Evolutionary conservation across 2,329 filamentous ascomycete genomes (phyloP), one percentile per base, ranked within the genome.

Genomic region (Hypoxylon sp.): DNA sequence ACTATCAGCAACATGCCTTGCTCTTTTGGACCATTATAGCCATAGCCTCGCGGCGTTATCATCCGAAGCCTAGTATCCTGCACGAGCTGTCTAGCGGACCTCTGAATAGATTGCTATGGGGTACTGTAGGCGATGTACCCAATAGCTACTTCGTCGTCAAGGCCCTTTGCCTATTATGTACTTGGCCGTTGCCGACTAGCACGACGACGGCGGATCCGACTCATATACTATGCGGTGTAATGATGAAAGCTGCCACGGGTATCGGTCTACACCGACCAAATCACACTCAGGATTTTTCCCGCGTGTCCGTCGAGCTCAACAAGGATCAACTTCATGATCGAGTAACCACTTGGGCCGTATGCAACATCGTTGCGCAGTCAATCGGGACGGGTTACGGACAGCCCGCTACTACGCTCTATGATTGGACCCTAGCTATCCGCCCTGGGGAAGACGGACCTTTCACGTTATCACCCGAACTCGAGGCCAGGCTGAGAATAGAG

Each of bases 231-330:
- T 90, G 90, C 70, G 92, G 92, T 54, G 87, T 93, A 65, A 93
- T 95, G 91, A 93, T 95, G 87, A 93, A 94, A 79, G 88, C 92
- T 20, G 92, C 92, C 7, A 93, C 93, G 69, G 91, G 93, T 69
- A 93, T 94, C 70, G 92, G 92, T 18, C 83, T 96, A 55, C 92
- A 96, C 73, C 87, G 92, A 49, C 92, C 92, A 11, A 93, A 90
- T 57, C 89, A 94, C 76, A 92, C 91, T 45, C 91, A 94, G 76
- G 92, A 95, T 76, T 96, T 95, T 76, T 93, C 91, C 1, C 83
- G 91, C 51, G 89, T 91, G 26, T 90, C 88, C 1, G 84, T 92
- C 30, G 89, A 93, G 70, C 82, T 95, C 38, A 91, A 91, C 71
- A 90, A 90, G 72, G 91, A 94, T 74, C 91, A 94, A 72, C 86